phyloP scores from a whole-genome alignment of 352 stramenopile species.

The Globisporangium carolinianum region DNA sequence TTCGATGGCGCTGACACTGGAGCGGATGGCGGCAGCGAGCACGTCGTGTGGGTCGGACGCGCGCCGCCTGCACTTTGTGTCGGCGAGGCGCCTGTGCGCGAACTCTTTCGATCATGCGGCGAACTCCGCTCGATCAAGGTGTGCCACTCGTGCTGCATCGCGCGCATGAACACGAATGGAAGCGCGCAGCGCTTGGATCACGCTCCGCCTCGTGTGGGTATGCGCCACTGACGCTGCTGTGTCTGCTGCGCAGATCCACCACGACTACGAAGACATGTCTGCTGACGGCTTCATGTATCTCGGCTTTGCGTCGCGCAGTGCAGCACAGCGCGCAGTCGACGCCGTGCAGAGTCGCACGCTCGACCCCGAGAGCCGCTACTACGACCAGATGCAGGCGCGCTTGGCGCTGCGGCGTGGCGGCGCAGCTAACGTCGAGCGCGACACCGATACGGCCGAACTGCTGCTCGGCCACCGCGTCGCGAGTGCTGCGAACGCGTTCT shows the following conservation, averaged over 20 bases:
- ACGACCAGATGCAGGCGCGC: constrained; percentile 32
- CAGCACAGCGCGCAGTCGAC: constrained; percentile 27
- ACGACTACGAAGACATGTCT: constrained; percentile 57
- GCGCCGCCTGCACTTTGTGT: constrained; percentile 56
- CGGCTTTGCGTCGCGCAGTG: constrained; percentile 29
- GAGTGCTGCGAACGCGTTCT: constrained; percentile 26
- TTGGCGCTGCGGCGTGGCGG: constrained; percentile 41
- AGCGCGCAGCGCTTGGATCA: not conserved
- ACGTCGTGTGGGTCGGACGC: constrained; percentile 43
- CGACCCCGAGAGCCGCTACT: constrained; percentile 15
- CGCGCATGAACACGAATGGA: not conserved
- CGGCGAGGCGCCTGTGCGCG: constrained; percentile 35
- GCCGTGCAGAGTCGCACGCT: constrained; percentile 21
- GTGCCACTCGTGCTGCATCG: not conserved
- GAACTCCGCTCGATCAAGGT: constrained; percentile 43
- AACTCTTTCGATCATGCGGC: constrained; percentile 43
- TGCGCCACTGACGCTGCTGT: not conserved
- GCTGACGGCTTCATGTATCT: constrained; percentile 66
- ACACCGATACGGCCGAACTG: constrained; percentile 40
- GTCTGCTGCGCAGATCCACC: constrained; percentile 33
- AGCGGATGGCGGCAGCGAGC: not conserved
- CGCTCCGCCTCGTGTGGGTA: too few species aligned
- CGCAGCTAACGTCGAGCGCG: constrained; percentile 11
- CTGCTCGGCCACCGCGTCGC: constrained; percentile 38
- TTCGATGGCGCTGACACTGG: too few species aligned